Conservation (phyloP, 2,329 filamentous ascomycete genomes). For the Cryphonectria nitschkei region DNA sequence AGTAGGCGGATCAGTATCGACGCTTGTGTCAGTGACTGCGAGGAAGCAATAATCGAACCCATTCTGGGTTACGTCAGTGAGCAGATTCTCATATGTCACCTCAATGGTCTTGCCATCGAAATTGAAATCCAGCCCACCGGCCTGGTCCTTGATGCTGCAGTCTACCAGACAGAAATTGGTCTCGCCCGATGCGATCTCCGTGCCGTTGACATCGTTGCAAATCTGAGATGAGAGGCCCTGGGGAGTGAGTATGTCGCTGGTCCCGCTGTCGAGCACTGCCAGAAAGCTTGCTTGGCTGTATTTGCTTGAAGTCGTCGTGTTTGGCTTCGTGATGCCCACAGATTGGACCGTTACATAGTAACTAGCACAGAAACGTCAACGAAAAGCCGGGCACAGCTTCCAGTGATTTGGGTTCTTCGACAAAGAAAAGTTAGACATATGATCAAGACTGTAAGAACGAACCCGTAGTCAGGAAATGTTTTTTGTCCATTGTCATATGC, state of each 20-base stretch:
- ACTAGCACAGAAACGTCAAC: constrained; percentile 6
- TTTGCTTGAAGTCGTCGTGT: constrained; percentile 4
- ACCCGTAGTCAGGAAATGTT: neutral
- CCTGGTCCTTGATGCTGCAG: constrained; percentile 17
- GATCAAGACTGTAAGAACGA: neutral
- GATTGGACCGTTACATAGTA: constrained; percentile 29
- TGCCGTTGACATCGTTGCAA: constrained; percentile 25
- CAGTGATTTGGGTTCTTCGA: neutral
- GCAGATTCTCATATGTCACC: constrained; percentile 26
- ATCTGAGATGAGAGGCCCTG: constrained; percentile 42
- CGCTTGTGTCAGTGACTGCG: neutral
- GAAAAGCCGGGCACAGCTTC: neutral
- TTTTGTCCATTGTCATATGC: neutral
- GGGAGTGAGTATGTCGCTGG: constrained; percentile 55
- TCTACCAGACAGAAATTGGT: constrained; percentile 17
- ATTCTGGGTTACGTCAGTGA: neutral
- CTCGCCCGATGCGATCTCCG: neutral
- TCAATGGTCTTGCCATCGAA: constrained; percentile 28
- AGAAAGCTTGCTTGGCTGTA: constrained; percentile 32
- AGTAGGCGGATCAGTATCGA: constrained; percentile 5
- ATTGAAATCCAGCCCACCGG: constrained; percentile 26
- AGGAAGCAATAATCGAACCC: constrained; percentile 4
- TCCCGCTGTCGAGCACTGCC: constrained; percentile 59
- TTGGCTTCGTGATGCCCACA: constrained; percentile 22
- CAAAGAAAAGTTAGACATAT: neutral